phyloP scores from a whole-genome alignment of 176 grass and related monocot species.

The Carex pumila region DNA sequence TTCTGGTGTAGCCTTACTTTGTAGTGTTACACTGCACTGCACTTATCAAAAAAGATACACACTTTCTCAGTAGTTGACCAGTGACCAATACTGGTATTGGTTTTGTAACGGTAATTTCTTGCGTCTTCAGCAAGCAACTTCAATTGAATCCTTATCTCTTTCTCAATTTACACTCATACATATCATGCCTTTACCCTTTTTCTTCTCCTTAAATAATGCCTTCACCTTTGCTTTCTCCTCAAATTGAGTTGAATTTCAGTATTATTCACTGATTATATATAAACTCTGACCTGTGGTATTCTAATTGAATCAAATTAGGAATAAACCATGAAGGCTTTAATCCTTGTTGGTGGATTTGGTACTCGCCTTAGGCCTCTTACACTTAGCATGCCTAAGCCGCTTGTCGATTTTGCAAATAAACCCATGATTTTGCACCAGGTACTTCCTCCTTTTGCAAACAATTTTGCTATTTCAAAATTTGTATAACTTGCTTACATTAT shows the following conservation, averaged over 20 bases:
- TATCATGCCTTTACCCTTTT: not conserved
- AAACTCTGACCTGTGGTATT: conserved; percentile 1
- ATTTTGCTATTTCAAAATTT: not conserved
- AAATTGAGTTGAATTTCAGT: not conserved
- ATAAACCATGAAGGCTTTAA: conserved; percentile 55
- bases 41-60: not conserved
- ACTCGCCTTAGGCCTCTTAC: conserved; percentile 81
- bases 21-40: not conserved
- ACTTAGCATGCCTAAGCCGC: conserved; percentile 86
- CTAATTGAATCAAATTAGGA: not conserved
- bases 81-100: not conserved
- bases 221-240: not conserved
- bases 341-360: conserved; percentile 93
- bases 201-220: not conserved
- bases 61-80: not conserved
- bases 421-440: conserved; percentile 98
- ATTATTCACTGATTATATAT: not conserved
- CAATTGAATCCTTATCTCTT: conserved; percentile 5
- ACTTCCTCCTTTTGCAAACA: conserved; percentile 6
- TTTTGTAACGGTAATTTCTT: conserved; percentile 20
- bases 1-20: not conserved
- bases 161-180: not conserved
- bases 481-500: not conserved
- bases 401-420: conserved; percentile 96
- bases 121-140: conserved; percentile 1